Evolutionary conservation across 345 rosid genomes (phyloP), one percentile per base, ranked within the genome.

Genomic region (Gynandropsis gynandra): DNA sequence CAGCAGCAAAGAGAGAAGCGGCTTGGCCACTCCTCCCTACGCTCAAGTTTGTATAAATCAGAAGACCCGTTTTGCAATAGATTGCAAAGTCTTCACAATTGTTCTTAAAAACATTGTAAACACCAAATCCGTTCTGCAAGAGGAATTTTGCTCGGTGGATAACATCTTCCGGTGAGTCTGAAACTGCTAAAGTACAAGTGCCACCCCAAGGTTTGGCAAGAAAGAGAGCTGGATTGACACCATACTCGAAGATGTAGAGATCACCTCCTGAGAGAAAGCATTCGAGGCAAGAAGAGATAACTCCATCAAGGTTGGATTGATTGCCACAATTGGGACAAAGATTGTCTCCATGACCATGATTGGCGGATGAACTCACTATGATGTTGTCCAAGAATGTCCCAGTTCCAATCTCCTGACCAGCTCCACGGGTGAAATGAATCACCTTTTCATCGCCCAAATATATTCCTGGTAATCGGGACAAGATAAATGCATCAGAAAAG

Each of bases 1-100:
- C 78, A 5, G 94, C 80, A 4, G 94, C 90, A 36, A 72, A 9
- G 16, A 82, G 56, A 10, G 61, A 47, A 14, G 40, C 54, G 3
- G 85, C 89, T 64, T 87, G 94, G 9, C 96, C 94, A 34, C 89
- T 83, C 16, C 83, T 71, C 18, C 89, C 96, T 14, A 71, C 79
- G 2, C 74, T 81, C 38, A 80, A 48, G 49, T 39, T 73, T 13
- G 71, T 44, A 68, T 44, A 47, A 45, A 76, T 78, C 1, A 83
- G 77, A 37, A 80, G 47, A 46, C 89, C 76, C 0, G 94, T 83
- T 62, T 83, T 87, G 31, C 94, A 87, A 63, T 83, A 81, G 13
- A 72, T 74, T 1, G 96, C 93, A 12, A 83, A 83, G 62, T 83
- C 87, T 71, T 83, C 87, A 14, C 93, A 83, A 51, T 81, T 83